Base-by-base conservation (phyloP, 208 protist genomes). In the Tritrichomonas foetus region DNA sequence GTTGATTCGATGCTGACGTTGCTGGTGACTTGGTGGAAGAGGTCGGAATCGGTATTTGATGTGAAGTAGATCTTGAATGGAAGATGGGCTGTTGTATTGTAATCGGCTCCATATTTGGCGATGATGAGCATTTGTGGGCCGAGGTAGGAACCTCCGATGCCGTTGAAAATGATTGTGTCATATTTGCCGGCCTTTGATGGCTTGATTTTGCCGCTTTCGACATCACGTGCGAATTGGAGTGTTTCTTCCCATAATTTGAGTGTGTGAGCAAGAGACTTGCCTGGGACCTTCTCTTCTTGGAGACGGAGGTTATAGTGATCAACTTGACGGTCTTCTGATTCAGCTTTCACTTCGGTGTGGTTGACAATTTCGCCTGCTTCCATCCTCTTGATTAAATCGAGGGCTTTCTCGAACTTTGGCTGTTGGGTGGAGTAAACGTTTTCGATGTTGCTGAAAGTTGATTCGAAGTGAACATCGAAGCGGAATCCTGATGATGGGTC, bases 51-150 rank as follows among this genome's bases (percentile, higher is more conserved):
- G 33, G 78, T 89, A 36, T 89, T 89, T 22, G 78, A 89, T 20
- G 44, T 89, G 78, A 89, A 89, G 78, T 89, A 89, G 78, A 89
- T 89, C 78, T 89, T 89, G 41, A 89, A 53, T 57, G 78, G 78
- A 50, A 89, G 78, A 16, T 47, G 14, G 36, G 78, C 78, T 39
- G 78, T 89, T 53, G 78, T 89, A 36, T 89, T 89, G 78, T 53
- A 89, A 49, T 89, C 78, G 20, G 44, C 41, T 20, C 78, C 78
- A 36, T 89, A 89, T 47, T 53, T 89, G 25, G 78, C 78, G 30
- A 89, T 89, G 78, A 89, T 89, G 47, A 89, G 78, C 78, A 89
- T 89, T 20, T 47, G 47, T 89, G 78, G 78, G 27, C 78, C 78
- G 20, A 89, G 47, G 44, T 89, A 89, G 25, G 78, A 89, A 49